phyloP scores from a whole-genome alignment of 2,329 filamentous ascomycete species.

The Magnaporthales sp. region DNA sequence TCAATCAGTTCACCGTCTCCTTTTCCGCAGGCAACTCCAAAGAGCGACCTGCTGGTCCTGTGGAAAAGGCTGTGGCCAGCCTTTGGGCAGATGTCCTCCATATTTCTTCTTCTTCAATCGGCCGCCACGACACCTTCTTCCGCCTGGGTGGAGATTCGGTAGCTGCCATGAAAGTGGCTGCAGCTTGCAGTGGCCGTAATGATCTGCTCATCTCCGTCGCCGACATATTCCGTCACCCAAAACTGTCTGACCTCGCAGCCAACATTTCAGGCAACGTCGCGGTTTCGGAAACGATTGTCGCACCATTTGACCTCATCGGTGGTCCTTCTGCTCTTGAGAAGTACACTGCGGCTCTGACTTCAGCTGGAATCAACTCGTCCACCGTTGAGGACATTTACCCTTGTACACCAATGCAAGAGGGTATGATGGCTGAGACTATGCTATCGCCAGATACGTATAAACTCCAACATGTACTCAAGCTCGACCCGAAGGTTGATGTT shows the following conservation, averaged over 20 bases:
- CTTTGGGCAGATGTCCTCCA: not conserved
- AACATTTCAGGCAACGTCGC: not conserved
- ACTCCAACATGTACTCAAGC: not conserved
- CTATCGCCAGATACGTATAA: not conserved
- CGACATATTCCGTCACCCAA: slow-evolving; percentile 15
- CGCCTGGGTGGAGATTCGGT: slow-evolving; percentile 21
- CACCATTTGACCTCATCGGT: slow-evolving; percentile 4
- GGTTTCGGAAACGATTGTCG: slow-evolving; percentile 7
- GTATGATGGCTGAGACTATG: not conserved
- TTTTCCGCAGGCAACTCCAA: not conserved
- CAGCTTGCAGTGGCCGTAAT: slow-evolving; percentile 7
- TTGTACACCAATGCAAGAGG: slow-evolving; percentile 4
- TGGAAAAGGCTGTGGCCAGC: not conserved
- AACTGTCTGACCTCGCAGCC: slow-evolving; percentile 11
- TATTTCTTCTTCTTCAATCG: not conserved
- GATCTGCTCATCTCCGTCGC: slow-evolving; percentile 13
- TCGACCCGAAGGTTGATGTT: not conserved
- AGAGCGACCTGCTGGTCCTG: not conserved
- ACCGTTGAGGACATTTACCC: slow-evolving; percentile 10
- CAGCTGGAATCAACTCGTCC: slow-evolving; percentile 5
- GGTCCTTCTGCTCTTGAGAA: not conserved
- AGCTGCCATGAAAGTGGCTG: slow-evolving; percentile 15
- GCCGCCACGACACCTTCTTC: slow-evolving; percentile 17
- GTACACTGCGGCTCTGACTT: not conserved
- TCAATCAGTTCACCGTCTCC: not conserved